Evolutionary conservation across 208 protist genomes (phyloP).

Genomic region (Acanthamoeba triangularis): DNA sequence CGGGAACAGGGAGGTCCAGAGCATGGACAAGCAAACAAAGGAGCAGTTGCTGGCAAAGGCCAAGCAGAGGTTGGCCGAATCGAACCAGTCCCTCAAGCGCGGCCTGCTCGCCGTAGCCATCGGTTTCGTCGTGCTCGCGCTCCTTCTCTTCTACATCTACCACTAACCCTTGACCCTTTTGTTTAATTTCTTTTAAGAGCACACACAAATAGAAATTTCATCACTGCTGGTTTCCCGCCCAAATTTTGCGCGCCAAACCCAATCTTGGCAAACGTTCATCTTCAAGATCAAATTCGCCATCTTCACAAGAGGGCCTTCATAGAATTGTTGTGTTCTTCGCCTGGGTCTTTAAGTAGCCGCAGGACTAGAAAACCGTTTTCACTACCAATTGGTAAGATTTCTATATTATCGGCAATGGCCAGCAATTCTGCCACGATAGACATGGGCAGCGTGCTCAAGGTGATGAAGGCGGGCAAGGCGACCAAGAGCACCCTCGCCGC

Average conservation of each 20-base stretch:
- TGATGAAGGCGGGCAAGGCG: neutral
- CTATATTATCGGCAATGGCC: too few relatives aligned
- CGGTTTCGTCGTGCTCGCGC: neutral
- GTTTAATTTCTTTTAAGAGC: too few relatives aligned
- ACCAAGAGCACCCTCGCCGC: conserved; percentile 33
- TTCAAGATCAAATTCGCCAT: too few relatives aligned
- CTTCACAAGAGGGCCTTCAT: neutral
- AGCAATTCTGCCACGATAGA: neutral
- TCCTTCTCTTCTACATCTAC: neutral
- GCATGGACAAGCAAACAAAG: neutral
- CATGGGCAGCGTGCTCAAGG: neutral
- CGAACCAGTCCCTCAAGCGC: neutral
- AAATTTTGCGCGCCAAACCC: too few relatives aligned
- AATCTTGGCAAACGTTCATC: too few relatives aligned
- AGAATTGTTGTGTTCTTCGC: neutral
- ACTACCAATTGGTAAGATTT: too few relatives aligned
- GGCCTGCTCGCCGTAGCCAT: neutral
- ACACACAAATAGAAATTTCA: too few relatives aligned
- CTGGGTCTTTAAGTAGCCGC: neutral
- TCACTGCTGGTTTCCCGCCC: too few relatives aligned
- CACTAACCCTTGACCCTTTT: too few relatives aligned
- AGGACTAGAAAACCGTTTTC: neutral
- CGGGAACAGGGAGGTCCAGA: neutral
- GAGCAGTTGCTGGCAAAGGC: neutral
- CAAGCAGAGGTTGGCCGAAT: neutral